Conservation (phyloP, 148 eudicot species). For the Drosera capensis region DNA sequence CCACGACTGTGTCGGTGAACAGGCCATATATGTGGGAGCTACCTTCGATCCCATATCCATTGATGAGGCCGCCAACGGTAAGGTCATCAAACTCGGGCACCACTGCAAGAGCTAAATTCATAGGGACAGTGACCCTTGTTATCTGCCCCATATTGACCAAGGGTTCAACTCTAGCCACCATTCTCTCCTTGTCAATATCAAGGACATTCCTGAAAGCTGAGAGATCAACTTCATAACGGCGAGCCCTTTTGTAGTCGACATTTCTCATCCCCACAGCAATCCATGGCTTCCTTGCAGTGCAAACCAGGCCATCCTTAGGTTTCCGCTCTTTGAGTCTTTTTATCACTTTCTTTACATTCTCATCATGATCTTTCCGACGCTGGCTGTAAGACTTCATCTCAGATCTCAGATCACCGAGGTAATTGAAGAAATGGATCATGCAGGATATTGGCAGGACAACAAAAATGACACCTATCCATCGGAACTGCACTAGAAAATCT, state of each 20-base stretch:
- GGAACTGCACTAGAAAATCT: slow-evolving; percentile 69
- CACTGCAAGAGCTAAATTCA: slow-evolving; percentile 83
- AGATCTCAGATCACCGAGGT: slow-evolving; percentile 65
- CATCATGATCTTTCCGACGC: slow-evolving; percentile 73
- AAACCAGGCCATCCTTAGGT: slow-evolving; percentile 73
- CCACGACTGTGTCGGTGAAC: slow-evolving; percentile 84
- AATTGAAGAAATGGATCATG: slow-evolving; percentile 54
- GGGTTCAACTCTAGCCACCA: slow-evolving; percentile 74
- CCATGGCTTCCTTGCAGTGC: slow-evolving; percentile 85
- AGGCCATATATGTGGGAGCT: slow-evolving; percentile 83
- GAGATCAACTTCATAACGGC: slow-evolving; percentile 84
- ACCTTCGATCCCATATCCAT: slow-evolving; percentile 92
- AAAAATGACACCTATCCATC: slow-evolving; percentile 81
- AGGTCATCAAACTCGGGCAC: slow-evolving; percentile 93
- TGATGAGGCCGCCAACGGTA: slow-evolving; percentile 84
- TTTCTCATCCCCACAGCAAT: slow-evolving; percentile 90
- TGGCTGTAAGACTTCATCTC: slow-evolving; percentile 59
- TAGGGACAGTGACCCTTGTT: slow-evolving; percentile 61
- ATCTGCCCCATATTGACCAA: slow-evolving; percentile 93
- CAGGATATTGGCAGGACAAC: slow-evolving; percentile 73
- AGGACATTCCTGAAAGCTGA: slow-evolving; percentile 63
- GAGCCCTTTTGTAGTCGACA: slow-evolving; percentile 87
- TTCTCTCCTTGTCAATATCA: slow-evolving; percentile 54
- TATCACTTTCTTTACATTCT: slow-evolving; percentile 68
- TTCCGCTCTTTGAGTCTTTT: slow-evolving; percentile 64